Conservation (phyloP, 2,329 filamentous ascomycete species). For the Rachicladosporium sp. region DNA sequence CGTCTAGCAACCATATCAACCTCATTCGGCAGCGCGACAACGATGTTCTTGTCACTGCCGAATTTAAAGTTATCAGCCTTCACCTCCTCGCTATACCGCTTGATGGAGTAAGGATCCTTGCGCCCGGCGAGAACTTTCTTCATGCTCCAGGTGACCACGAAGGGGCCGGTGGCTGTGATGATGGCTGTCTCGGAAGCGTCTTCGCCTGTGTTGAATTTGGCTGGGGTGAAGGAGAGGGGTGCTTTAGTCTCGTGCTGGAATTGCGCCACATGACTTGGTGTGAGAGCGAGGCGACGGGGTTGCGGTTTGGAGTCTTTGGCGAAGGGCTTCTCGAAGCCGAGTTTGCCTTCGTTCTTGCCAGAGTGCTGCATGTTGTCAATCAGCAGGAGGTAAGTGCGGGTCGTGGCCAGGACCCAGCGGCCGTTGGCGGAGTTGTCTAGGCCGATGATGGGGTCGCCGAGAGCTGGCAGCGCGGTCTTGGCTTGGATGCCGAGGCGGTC, state of each 20-base stretch:
- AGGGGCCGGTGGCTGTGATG: constrained; percentile 90
- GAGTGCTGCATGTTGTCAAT: constrained; percentile 83
- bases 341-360: constrained; percentile 92
- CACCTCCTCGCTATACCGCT: constrained; percentile 87
- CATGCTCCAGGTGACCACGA: constrained; percentile 91
- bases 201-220: constrained; percentile 84
- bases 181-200: constrained; percentile 75
- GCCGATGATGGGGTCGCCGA: constrained; percentile 89
- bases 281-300: constrained; percentile 76
- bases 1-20: constrained; percentile 94
- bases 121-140: constrained; percentile 73
- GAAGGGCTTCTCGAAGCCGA: constrained; percentile 93
- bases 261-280: constrained; percentile 85
- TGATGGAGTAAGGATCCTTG: constrained; percentile 89
- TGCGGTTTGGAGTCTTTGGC: constrained; percentile 88
- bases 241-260: constrained; percentile 93
- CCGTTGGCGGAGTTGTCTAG: constrained; percentile 93
- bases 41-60: constrained; percentile 93
- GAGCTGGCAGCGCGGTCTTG: constrained; percentile 90
- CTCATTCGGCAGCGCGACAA: constrained; percentile 91
- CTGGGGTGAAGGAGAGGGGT: constrained; percentile 75
- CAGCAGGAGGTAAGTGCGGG: constrained; percentile 84
- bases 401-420: constrained; percentile 89
- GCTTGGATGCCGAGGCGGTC: constrained; percentile 93
- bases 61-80: constrained; percentile 99